Base-by-base conservation (phyloP, 2,329 filamentous ascomycete genomes). In the Arthroderma uncinatum region DNA sequence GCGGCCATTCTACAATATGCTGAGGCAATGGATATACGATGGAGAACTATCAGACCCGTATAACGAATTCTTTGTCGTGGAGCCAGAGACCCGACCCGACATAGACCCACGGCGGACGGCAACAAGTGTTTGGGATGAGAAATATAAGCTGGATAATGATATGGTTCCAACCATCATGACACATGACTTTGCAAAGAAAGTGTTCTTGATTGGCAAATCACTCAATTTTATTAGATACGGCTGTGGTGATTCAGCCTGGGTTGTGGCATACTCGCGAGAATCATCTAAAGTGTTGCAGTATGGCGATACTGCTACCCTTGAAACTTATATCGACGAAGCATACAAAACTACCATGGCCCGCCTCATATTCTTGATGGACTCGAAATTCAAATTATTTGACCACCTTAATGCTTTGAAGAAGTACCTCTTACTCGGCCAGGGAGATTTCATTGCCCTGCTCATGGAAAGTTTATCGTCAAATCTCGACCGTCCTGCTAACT, bases 341-440 rank as follows among this genome's bases (percentile, higher is more conserved):
- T 95, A 98, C 76, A 95, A 95, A 71, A 93, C 89, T 0, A 97
- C 94, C 4, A 98, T 98, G 92, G 89, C 89, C 57, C 86, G 92
- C 12, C 79, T 97, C 28, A 94, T 95, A 65, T 81, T 91, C 67
- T 81, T 98, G 56, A 96, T 98, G 92, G 87, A 86, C 55, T 85
- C 85, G 64, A 97, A 96, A 66, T 98, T 98, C 73, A 89, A 92
- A 63, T 78, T 98, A 0, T 95, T 96, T 66, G 87, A 94, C 57
- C 94, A 98, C 69, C 78, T 98, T 0, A 83, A 85, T 60, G 93
- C 92, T 0, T 78, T 98, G 52, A 98, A 97, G 73, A 89, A 90
- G 67, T 98, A 97, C 68, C 85, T 98, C 55, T 79, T 98, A 0
- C 82, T 98, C 0, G 93, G 93, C 0, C 91, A 96, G 66, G 93